A percentile compares a stretch with the other conserved stretches of the same genome.
Evolutionary conservation across 2,329 filamentous ascomycete species (phyloP).

Genomic region (Anthostomella pinea): DNA sequence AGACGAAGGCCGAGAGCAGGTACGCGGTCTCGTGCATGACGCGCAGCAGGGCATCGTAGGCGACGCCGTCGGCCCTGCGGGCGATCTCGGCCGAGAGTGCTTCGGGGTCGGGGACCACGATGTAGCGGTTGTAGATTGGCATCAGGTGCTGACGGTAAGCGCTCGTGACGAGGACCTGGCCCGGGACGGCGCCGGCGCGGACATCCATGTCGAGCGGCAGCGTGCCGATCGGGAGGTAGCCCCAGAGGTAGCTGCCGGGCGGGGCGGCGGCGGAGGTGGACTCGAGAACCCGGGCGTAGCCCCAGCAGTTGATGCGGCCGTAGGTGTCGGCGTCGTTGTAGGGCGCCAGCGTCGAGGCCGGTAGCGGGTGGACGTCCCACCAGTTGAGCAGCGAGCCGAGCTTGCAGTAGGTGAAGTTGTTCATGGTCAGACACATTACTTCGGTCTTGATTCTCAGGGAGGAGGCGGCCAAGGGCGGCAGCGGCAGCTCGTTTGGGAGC

Average conservation of each 20-base stretch:
- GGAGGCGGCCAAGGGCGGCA: conserved; percentile 23
- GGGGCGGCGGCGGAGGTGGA: conserved; percentile 36
- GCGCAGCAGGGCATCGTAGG: conserved; percentile 23
- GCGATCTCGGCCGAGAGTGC: conserved; percentile 18
- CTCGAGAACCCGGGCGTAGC: conserved; percentile 41
- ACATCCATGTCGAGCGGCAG: conserved; percentile 37
- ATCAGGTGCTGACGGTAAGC: conserved; percentile 35
- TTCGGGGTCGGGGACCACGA: conserved; percentile 10
- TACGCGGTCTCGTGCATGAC: conserved; percentile 31
- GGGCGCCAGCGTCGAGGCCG: conserved; percentile 29
- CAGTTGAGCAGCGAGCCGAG: conserved; percentile 28
- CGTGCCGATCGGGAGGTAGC: conserved; percentile 41
- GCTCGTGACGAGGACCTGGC: conserved; percentile 38
- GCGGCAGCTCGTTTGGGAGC: conserved; percentile 23
- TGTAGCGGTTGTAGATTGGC: conserved; percentile 45
- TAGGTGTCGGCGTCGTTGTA: conserved; percentile 38
- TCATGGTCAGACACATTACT: conserved; percentile 31
- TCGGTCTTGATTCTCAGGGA: conserved; percentile 31
- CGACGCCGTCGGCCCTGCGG: conserved; percentile 16
- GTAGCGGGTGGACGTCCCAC: conserved; percentile 46
- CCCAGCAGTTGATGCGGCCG: conserved; percentile 48
- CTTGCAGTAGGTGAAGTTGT: conserved; percentile 35
- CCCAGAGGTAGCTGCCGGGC: conserved; percentile 37
- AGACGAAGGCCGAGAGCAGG: conserved; percentile 32
- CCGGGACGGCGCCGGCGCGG: conserved; percentile 17